Evolutionary conservation across 2,329 filamentous ascomycete genomes (phyloP).

Genomic region (Calonectria montana): DNA sequence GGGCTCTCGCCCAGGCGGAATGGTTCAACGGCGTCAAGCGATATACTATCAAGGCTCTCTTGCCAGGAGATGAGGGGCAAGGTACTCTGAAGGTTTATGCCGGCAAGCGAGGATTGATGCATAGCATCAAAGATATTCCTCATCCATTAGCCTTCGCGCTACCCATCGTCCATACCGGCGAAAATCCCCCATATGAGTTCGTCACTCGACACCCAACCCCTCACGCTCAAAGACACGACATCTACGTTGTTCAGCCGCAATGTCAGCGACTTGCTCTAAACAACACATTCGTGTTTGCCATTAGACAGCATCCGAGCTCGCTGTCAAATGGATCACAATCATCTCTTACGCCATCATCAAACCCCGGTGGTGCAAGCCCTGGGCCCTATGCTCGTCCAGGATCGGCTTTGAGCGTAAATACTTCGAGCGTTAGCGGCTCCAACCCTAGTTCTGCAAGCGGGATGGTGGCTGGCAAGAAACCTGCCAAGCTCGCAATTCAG

Average conservation of each 20-base stretch:
- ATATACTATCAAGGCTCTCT: constrained; percentile 91
- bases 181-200: constrained; percentile 96
- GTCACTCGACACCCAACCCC: constrained; percentile 93
- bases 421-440: constrained; percentile 67
- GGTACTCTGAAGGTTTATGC: constrained; percentile 92
- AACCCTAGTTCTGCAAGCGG: constrained; percentile 66
- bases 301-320: constrained; percentile 88
- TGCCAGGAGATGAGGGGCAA: constrained; percentile 92
- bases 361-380: constrained; percentile 63
- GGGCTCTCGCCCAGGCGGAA: constrained; percentile 89
- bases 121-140: constrained; percentile 95
- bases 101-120: constrained; percentile 94
- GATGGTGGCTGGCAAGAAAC: constrained; percentile 75
- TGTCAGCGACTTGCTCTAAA: constrained; percentile 89
- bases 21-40: constrained; percentile 90
- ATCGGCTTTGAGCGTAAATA: constrained; percentile 74
- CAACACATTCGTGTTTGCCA: constrained; percentile 97
- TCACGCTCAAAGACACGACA: constrained; percentile 95
- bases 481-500: constrained; percentile 95
- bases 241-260: constrained; percentile 97
- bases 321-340: constrained; percentile 47
- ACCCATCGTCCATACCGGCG: constrained; percentile 89
- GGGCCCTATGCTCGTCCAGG: constrained; percentile 71
- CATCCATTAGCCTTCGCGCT: constrained; percentile 90
- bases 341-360: constrained; percentile 58